Evolutionary conservation across 1,284 basidiomycete species (phyloP), one percentile per base, ranked within the genome.

Genomic region (Rhodotorula sp.): DNA sequence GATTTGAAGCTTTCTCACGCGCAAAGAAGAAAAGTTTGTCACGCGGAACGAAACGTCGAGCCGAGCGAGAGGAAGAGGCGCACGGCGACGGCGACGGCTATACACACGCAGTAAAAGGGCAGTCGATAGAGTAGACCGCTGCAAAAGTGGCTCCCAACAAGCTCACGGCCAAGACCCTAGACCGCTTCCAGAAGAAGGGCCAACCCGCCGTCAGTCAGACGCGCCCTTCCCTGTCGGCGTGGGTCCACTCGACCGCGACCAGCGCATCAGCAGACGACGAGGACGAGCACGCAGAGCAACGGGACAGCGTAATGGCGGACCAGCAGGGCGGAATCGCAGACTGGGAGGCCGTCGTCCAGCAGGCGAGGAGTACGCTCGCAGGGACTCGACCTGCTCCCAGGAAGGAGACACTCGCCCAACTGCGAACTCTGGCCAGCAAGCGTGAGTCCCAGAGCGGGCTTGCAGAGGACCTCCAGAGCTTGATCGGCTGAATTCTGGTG

Each of bases 121-220:
- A 43, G 34, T 38, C 34, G 34, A 5, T 38, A 38, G n/a, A 28
- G 52, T 23, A 23, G 52, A 55, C 28, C 28, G 15, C 18, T 26
- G 54, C 54, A 16, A 67, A 15, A 18, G 60, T 67, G 66, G 66
- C 66, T 10, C 21, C 58, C 2, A 48, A 56, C 43, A 54, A 55
- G 48, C 67, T 69, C 59, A 69, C 67, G 28, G 59, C 63, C 52
- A 55, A 63, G n/a, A 61, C 67, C 16, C 66, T 67, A 43, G 66
- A 67, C 28, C 60, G 66, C 16, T 21, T 67, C 16, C 45, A 43
- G 38, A 45, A 47, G 14, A 43, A 26, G 34, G 43, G 45, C 23
- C n/a, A 60, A 26, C 58, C 52, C 21, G 16, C 43, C 48, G 45
- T 7, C 60, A 55, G 54, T 14, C 54, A 26, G 26, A 55, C 54